phyloP scores from a whole-genome alignment of 768 basidiomycete species.

The Phanerochaete carnosa region DNA sequence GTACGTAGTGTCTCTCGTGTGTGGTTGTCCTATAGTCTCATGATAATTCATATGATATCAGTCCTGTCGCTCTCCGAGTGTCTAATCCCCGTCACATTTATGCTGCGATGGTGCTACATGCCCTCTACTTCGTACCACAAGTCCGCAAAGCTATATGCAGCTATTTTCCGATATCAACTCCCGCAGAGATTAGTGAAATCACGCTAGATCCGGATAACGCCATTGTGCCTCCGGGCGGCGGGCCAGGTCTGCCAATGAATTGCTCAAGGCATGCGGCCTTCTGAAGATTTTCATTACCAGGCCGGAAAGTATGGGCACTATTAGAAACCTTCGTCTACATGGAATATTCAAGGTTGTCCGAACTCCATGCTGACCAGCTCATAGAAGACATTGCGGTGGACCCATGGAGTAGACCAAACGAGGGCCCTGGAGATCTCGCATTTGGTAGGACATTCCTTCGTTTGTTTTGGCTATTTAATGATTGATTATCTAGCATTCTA shows the following conservation, averaged over 20 bases:
- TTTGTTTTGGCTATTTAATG: not conserved
- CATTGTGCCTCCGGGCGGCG: conserved; percentile 26
- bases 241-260: conserved; percentile 32
- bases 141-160: conserved; percentile 43
- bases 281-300: conserved; percentile 31
- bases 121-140: conserved; percentile 69
- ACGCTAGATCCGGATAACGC: conserved; percentile 8
- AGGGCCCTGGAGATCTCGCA: conserved; percentile 41
- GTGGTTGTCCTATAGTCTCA: not conserved
- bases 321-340: conserved; percentile 68
- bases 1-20: conserved; percentile 33
- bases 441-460: conserved; percentile 28
- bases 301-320: conserved; percentile 49
- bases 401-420: conserved; percentile 32
- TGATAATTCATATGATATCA: conserved; percentile 22
- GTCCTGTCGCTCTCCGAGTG: conserved; percentile 71
- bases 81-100: conserved; percentile 48
- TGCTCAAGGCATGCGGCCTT: conserved; percentile 11
- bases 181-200: conserved; percentile 7
- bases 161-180: conserved; percentile 30
- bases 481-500: conserved; percentile 44
- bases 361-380: conserved; percentile 50
- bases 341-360: conserved; percentile 59
- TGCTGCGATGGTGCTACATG: conserved; percentile 62
- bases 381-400: conserved; percentile 44